Conservation (phyloP, 306 rosid genomes). For the Rosa multiflora region DNA sequence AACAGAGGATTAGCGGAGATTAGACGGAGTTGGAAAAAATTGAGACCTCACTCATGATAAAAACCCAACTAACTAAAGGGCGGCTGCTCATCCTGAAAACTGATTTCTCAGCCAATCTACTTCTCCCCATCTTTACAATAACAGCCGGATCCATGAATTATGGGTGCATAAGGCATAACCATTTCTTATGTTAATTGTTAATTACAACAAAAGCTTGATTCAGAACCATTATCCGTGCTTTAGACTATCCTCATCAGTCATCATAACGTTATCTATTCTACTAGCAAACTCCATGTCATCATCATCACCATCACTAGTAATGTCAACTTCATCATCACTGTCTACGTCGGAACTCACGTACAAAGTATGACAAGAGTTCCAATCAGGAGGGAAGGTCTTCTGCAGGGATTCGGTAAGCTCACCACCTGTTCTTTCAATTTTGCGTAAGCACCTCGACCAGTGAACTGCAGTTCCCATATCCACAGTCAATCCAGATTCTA, state of each 20-base stretch:
- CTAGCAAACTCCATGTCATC: conserved; percentile 27
- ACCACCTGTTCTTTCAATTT: conserved; percentile 85
- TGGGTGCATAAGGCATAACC: not conserved
- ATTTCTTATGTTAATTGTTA: not conserved
- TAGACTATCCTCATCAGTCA: conserved; percentile 18
- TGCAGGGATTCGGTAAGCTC: conserved; percentile 86
- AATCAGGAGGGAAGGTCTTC: conserved; percentile 93
- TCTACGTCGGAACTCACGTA: conserved; percentile 33
- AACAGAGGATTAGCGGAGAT: too few species aligned
- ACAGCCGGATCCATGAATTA: not conserved
- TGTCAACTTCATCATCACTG: conserved; percentile 34
- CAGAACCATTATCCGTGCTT: conserved; percentile 18
- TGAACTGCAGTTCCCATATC: conserved; percentile 99
- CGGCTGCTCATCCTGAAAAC: not conserved
- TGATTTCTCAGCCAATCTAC: not conserved
- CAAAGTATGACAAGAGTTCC: conserved; percentile 55
- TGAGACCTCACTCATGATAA: not conserved
- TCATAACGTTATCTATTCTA: conserved; percentile 12
- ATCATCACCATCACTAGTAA: conserved; percentile 14
- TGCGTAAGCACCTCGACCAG: conserved; percentile 83
- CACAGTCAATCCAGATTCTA: conserved; percentile 61
- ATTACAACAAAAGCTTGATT: not conserved
- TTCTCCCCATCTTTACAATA: not conserved
- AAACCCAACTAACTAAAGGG: not conserved
- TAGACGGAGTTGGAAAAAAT: not conserved